Evolutionary conservation across 2,329 filamentous ascomycete genomes (phyloP).

Genomic region (Penicillium polonicum): DNA sequence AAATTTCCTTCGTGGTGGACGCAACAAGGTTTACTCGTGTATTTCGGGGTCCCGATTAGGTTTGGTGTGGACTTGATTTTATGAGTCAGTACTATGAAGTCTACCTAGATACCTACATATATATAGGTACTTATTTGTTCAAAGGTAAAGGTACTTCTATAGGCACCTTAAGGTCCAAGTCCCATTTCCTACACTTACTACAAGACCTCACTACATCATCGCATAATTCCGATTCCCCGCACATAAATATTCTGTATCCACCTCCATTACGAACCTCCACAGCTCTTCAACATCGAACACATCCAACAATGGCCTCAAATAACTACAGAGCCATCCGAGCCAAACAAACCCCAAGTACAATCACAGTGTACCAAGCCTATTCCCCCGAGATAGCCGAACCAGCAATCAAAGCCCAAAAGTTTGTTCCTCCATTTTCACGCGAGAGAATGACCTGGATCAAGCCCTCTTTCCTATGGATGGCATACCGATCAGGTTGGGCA

Average conservation of each 20-base stretch:
- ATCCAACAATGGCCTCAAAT: not conserved
- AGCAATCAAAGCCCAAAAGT: conserved; percentile 52
- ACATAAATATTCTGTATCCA: too few relatives aligned
- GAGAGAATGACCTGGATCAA: conserved; percentile 66
- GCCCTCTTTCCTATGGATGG: conserved; percentile 63
- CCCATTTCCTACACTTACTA: not conserved
- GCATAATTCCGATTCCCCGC: too few relatives aligned
- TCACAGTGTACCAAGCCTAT: conserved; percentile 65
- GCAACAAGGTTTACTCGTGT: not conserved
- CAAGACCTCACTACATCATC: too few relatives aligned
- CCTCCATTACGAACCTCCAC: too few relatives aligned
- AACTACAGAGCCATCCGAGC: conserved; percentile 55
- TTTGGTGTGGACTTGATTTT: not conserved
- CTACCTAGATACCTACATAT: too few relatives aligned
- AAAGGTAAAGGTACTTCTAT: not conserved
- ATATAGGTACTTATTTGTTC: not conserved
- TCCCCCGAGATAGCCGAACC: conserved; percentile 52
- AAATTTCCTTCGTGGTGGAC: too few relatives aligned
- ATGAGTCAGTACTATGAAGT: not conserved
- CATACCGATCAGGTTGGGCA: conserved; percentile 62
- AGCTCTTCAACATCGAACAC: too few relatives aligned
- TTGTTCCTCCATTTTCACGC: conserved; percentile 53
- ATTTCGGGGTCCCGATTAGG: not conserved
- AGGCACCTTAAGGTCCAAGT: not conserved
- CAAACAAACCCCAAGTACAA: conserved; percentile 49